These are phyloP conservation scores for Ligustrum vulgare DNA, from an alignment of 257 asterid species.

Conservation along the genomic window DNA sequence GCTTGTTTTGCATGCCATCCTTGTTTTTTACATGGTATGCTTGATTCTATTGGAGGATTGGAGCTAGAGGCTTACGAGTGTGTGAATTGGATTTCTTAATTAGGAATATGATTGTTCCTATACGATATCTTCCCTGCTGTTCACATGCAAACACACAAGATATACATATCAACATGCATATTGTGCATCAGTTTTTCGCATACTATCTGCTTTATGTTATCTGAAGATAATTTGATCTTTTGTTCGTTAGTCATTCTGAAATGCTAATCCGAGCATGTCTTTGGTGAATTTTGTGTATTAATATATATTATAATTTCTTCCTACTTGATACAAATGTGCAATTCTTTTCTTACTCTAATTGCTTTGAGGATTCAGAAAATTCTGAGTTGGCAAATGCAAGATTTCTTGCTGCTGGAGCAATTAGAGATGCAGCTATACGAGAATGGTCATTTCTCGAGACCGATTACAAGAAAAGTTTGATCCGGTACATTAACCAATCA, in stretches of 20 bases:
- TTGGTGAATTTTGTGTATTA: slow-evolving; percentile 10
- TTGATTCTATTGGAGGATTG: background rate
- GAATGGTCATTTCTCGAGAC: slow-evolving; percentile 82
- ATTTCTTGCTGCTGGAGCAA: slow-evolving; percentile 97
- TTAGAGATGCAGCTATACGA: slow-evolving; percentile 85
- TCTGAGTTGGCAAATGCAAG: slow-evolving; percentile 84
- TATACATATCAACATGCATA: slow-evolving; percentile 4
- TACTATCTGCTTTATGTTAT: slow-evolving; percentile 6
- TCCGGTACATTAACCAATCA: slow-evolving; percentile 49
- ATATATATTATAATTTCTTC: slow-evolving; percentile 12
- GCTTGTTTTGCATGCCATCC: background rate
- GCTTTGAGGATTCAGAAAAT: slow-evolving; percentile 60
- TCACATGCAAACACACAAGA: background rate
- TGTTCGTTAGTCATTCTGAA: slow-evolving; percentile 9
- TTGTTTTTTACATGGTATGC: background rate
- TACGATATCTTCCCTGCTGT: slow-evolving; percentile 1
- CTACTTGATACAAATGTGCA: slow-evolving; percentile 13
- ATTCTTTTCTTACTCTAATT: slow-evolving; percentile 22
- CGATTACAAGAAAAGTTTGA: slow-evolving; percentile 67
- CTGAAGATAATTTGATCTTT: slow-evolving; percentile 1
- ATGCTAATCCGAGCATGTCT: background rate
- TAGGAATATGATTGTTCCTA: background rate
- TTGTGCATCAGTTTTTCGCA: slow-evolving; percentile 14
- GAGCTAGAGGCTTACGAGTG: background rate
- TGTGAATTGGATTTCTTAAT: background rate